Evolutionary conservation across 768 basidiomycete genomes (phyloP), one percentile per base, ranked within the genome.

Genomic region (Hysterangium stoloniferum): DNA sequence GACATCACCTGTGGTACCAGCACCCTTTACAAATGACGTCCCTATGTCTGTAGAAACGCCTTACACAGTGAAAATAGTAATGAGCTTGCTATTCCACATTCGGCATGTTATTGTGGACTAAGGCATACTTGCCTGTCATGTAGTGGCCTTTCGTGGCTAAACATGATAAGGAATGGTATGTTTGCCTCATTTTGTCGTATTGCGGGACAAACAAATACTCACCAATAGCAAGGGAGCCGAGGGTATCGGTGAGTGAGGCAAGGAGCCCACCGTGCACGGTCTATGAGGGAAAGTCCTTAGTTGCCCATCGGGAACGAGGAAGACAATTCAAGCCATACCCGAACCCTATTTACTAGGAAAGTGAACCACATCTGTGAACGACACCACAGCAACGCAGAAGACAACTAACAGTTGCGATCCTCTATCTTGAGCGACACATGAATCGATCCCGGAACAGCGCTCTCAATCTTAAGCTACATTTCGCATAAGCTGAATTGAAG

Each of bases 231-330:
- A 91, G 75, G 1, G 88, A 90, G 3, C 89, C 88, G 15, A 91
- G 65, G 12, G 87, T 89, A 63, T 91, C 89, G 4, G 89, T 90
- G 27, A 92, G 68, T 7, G 88, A 87, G 60, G 86, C 63, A 56
- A 91, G 77, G 32, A 92, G 73, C 19, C 89, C 89, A 15, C 89
- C 89, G 57, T 92, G 88, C 20, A 84, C 84, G 64, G 71, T 73
- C 72, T 75, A 25, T 53, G 24, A 11, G 17, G 40, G 17, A 32
- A 24, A 36, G 3, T 29, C 8, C n/a, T 22, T 8, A 12, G 22
- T 25, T 15, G 61, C 70, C 72, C 71, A 67, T 71, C 73, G 71
- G n/a, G n/a, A n/a, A n/a, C 72, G 54, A 28, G 27, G 27, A 44
- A 34, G 54, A 9, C 41, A 45, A 37, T 47, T 37, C 38, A 37